Evolutionary conservation across 2,329 filamentous ascomycete genomes (phyloP).

Genomic region (Trichoderma koningii): DNA sequence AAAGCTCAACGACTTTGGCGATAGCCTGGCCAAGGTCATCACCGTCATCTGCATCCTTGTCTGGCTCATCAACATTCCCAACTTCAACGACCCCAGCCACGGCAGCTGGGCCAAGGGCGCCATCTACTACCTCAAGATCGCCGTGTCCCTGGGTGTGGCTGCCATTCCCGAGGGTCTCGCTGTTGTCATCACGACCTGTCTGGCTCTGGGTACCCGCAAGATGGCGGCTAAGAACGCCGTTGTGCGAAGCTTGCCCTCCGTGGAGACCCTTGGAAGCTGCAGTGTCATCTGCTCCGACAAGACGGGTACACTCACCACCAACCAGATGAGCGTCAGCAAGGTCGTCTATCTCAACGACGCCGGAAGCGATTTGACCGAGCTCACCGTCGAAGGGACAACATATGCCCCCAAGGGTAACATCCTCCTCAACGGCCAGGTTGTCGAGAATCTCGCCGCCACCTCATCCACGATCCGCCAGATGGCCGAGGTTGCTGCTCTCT

Average conservation of each 20-base stretch:
- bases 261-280: conserved; percentile 97
- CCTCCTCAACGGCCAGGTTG: conserved; percentile 64
- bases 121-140: conserved; percentile 99
- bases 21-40: conserved; percentile 95
- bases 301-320: conserved; percentile 95
- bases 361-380: conserved; percentile 76
- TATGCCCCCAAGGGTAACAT: conserved; percentile 83
- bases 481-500: conserved; percentile 70
- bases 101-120: conserved; percentile 95
- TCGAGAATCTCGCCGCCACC: conserved; percentile 67
- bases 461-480: conserved; percentile 82
- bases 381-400: conserved; percentile 89
- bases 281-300: conserved; percentile 99
- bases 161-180: conserved; percentile 97
- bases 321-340: conserved; percentile 98
- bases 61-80: conserved; percentile 97
- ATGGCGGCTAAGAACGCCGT: conserved; percentile 99
- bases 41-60: conserved; percentile 95
- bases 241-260: conserved; percentile 91
- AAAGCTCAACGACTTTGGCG: conserved; percentile 98
- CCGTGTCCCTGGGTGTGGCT: conserved; percentile 94
- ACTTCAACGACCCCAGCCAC: conserved; percentile 93
- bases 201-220: conserved; percentile 93
- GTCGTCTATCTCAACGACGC: conserved; percentile 77
- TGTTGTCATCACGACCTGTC: conserved; percentile 97